Evolutionary conservation across 805 yeast species (phyloP).

Genomic region (Yarrowia sp.): DNA sequence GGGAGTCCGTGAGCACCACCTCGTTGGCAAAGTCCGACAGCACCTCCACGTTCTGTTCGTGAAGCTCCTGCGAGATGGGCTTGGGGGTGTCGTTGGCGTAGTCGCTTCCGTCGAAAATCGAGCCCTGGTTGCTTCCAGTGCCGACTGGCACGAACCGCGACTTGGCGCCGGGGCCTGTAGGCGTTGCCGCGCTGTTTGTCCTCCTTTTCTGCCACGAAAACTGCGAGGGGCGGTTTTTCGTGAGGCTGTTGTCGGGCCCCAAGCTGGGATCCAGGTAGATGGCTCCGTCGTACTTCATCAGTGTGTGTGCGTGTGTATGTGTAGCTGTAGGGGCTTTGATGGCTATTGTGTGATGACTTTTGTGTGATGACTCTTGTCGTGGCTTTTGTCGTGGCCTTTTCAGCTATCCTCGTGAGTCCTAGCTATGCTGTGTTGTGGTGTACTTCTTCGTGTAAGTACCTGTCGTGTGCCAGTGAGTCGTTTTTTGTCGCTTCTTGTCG

Average conservation of each 20-base stretch:
- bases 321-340: too few relatives aligned
- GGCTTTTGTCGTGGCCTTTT: too few relatives aligned
- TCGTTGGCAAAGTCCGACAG: constrained; percentile 19
- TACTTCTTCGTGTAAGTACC: too few relatives aligned
- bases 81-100: background rate
- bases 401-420: too few relatives aligned
- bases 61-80: constrained; percentile 21
- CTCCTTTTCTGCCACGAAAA: constrained; percentile 17
- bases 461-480: too few relatives aligned
- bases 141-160: constrained; percentile 31
- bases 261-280: constrained; percentile 32
- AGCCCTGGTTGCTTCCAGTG: background rate
- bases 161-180: background rate
- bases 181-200: background rate
- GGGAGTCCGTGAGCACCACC: constrained; percentile 36
- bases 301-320: background rate
- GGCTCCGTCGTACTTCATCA: constrained; percentile 37
- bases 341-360: too few relatives aligned
- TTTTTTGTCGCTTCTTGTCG: too few relatives aligned
- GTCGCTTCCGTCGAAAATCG: background rate
- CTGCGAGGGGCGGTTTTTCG: background rate
- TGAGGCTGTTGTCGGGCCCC: constrained; percentile 11
- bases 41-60: constrained; percentile 12
- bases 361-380: too few relatives aligned
- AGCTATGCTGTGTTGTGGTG: too few relatives aligned